phyloP scores from a whole-genome alignment of 257 asterid species.

The Lithospermum erythrorhizon region DNA sequence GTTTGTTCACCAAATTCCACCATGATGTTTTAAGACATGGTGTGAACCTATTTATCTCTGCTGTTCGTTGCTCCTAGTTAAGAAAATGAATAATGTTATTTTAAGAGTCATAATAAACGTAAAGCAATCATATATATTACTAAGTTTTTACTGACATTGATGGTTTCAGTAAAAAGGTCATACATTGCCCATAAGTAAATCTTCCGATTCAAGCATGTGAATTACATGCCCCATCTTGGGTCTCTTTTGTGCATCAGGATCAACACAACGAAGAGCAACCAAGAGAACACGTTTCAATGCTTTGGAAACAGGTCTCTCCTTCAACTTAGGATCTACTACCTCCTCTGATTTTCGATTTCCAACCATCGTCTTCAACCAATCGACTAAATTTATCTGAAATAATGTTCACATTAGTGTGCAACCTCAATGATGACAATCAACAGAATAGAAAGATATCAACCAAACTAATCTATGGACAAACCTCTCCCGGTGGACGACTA shows the following conservation, averaged over 20 bases:
- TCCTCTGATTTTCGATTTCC: conserved; percentile 86
- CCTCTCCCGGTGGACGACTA: conserved; percentile 75
- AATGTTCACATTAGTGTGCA: conserved; percentile 6
- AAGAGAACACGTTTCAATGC: conserved; percentile 72
- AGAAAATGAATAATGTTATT: neutral
- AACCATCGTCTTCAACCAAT: conserved; percentile 86
- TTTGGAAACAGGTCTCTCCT: conserved; percentile 64
- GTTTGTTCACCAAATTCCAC: no score
- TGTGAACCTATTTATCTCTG: no score
- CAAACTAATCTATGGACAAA: conserved; percentile 17
- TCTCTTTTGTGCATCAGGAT: conserved; percentile 91
- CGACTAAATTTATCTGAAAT: conserved; percentile 74
- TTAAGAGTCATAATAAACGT: no score
- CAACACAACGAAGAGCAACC: conserved; percentile 93
- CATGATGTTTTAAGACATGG: no score
- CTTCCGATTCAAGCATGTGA: conserved; percentile 93
- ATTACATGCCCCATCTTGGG: conserved; percentile 89
- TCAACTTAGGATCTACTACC: conserved; percentile 77
- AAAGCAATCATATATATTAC: no score
- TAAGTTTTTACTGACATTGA: neutral
- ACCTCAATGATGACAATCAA: neutral
- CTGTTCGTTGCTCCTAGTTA: conserved; percentile 47
- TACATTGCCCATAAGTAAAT: conserved; percentile 62
- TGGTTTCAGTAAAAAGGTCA: conserved; percentile 9
- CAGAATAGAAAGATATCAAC: conserved; percentile 4